These are phyloP conservation scores for Sistotremastrum suecicum DNA, from an alignment of 768 basidiomycete genomes.

Conservation along the genomic window DNA sequence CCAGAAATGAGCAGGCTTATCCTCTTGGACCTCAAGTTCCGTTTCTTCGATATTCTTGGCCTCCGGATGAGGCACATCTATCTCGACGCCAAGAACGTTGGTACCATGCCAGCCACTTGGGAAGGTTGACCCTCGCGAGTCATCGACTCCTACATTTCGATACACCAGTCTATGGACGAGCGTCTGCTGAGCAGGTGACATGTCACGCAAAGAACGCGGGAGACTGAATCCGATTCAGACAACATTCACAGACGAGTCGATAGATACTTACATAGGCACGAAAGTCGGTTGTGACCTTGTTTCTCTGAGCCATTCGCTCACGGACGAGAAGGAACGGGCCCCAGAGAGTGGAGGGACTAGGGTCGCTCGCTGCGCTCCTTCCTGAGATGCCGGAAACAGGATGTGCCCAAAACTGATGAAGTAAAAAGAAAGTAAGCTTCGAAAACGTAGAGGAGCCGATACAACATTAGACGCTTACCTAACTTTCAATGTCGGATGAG, in stretches of 20 bases:
- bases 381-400: slow-evolving; percentile 1
- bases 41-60: no score
- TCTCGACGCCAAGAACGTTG: no score
- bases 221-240: slow-evolving; percentile 17
- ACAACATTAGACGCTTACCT: slow-evolving; percentile 2
- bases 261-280: slow-evolving; percentile 31
- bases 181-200: slow-evolving; percentile 17
- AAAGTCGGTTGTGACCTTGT: slow-evolving; percentile 24
- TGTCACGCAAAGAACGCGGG: slow-evolving; percentile 21
- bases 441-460: background rate
- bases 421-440: background rate
- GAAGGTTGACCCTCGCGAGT: no score
- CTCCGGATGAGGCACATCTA: no score
- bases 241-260: slow-evolving; percentile 9
- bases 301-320: slow-evolving; percentile 31
- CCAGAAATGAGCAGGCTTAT: no score
- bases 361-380: slow-evolving; percentile 16
- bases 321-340: slow-evolving; percentile 22
- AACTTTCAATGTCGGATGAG: background rate
- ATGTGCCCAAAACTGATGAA: slow-evolving; percentile 2
- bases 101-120: no score
- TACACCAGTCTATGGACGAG: slow-evolving; percentile 37
- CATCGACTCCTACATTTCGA: slow-evolving; percentile 11
- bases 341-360: slow-evolving; percentile 37
- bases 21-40: no score